Evolutionary conservation across 306 rosid species (phyloP), one percentile per base, ranked within the genome.

Genomic region (Pueraria montana): DNA sequence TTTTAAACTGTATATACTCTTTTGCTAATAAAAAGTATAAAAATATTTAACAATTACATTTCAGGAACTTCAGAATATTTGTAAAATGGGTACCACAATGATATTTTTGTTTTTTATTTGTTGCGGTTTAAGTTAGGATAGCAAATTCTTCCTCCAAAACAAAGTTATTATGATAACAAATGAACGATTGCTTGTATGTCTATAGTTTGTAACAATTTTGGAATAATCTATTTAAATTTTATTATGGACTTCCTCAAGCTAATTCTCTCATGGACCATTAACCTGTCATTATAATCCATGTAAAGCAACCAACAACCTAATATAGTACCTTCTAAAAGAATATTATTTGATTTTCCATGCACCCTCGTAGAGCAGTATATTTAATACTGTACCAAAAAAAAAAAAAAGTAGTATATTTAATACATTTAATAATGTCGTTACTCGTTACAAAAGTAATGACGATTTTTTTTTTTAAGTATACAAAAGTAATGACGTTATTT

Each of bases 51-150:
- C 26, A 62, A n/a, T 77, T 16, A 61, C 11, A 46, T 0, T 24
- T 10, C 21, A 43, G 46, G 11, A 23, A 21, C 23, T 56, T 58
- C 62, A 58, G 38, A 48, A 13, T 71, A 71, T 2, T 27, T 6
- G 23, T 43, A 46, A 46, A 7, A 42, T 62, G 38, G 80, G 48
- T 45, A 62, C 43, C 12, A 42, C 59, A 77, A 77, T 76, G 1
- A 27, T 18, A 8, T 61, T 27, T 43, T 75, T 36, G 3, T 53
- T 74, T 55, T 36, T 21, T 21, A 32, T 52, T 30, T 59, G 17
- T 43, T 40, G 24, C 6, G 59, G 42, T 24, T 40, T 24, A 23
- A 59, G 27, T 42, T 76, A 21, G 11, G 71, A 40, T 24, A 42
- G 36, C 36, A 20, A 72, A 73, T 16, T 12, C 17, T 12, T 46